These are phyloP conservation scores for Vigna angularis DNA, from an alignment of 306 rosid genomes.

Conservation along the genomic window DNA sequence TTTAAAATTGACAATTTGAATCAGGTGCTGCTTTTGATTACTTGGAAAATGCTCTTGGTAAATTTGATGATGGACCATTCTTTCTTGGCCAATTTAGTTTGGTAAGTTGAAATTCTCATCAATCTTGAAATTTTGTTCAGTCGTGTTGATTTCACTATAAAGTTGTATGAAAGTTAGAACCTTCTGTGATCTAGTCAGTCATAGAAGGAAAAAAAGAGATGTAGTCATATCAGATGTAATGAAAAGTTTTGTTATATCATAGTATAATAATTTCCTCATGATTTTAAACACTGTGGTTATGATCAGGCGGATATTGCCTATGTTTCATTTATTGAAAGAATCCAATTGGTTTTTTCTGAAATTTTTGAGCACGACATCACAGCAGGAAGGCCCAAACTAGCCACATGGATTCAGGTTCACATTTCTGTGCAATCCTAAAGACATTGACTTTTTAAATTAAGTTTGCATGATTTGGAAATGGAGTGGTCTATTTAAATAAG, in stretches of 20 bases:
- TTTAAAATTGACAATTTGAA: slow-evolving; percentile 17
- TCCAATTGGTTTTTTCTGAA: slow-evolving; percentile 56
- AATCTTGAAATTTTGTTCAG: background rate
- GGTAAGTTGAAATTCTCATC: slow-evolving; percentile 54
- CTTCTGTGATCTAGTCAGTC: background rate
- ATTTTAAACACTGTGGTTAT: background rate
- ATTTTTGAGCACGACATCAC: slow-evolving; percentile 58
- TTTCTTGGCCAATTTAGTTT: slow-evolving; percentile 74
- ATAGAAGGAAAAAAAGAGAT: background rate
- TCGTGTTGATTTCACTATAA: background rate
- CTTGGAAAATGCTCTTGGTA: slow-evolving; percentile 72
- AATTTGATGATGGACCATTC: slow-evolving; percentile 75
- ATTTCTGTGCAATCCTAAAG: background rate
- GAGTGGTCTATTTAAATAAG: background rate
- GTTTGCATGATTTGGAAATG: slow-evolving; percentile 3
- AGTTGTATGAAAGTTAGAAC: background rate
- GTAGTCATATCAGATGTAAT: background rate
- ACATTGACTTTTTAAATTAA: background rate
- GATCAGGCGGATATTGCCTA: slow-evolving; percentile 75
- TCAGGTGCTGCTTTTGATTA: slow-evolving; percentile 72
- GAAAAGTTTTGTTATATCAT: background rate
- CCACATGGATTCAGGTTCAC: slow-evolving; percentile 65
- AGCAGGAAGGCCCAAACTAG: slow-evolving; percentile 69
- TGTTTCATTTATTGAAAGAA: slow-evolving; percentile 68
- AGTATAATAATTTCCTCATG: background rate